A percentile compares a stretch with the other conserved stretches of the same genome.
Conservation (phyloP, 202 grass and related monocot genomes). For the Carex sylvatica region DNA sequence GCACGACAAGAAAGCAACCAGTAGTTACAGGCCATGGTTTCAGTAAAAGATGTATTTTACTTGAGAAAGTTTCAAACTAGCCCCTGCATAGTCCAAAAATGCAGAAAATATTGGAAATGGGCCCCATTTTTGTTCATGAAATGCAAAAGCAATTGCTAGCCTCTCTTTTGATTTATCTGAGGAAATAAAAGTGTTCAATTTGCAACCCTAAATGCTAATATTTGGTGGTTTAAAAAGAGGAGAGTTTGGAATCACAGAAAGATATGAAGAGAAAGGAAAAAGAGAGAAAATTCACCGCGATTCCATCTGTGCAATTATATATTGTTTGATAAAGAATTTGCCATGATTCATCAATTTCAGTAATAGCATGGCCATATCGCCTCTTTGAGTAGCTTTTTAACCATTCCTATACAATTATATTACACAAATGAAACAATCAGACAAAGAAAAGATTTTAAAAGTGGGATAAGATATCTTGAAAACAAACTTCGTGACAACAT, state of each 20-base stretch:
- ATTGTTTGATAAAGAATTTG: constrained; percentile 72
- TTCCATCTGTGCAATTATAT: constrained; percentile 98
- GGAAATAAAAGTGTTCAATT: background rate
- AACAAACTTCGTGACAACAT: background rate
- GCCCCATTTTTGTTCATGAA: background rate
- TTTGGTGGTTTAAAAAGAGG: background rate
- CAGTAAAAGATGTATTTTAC: constrained; percentile 9
- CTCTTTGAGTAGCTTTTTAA: constrained; percentile 74
- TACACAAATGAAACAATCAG: background rate
- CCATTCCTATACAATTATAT: constrained; percentile 55
- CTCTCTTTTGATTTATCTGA: background rate
- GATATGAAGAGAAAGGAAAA: constrained; percentile 18
- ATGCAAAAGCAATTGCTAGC: background rate
- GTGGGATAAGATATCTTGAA: background rate
- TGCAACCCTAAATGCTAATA: background rate
- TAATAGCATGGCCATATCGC: constrained; percentile 65
- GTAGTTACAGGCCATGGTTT: background rate
- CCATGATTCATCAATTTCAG: constrained; percentile 68
- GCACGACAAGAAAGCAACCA: background rate
- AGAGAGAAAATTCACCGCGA: constrained; percentile 55
- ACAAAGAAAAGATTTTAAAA: background rate
- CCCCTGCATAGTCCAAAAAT: background rate
- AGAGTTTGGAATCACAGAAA: background rate
- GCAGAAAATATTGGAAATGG: background rate
- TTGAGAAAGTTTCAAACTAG: background rate